Base-by-base conservation (phyloP, 768 basidiomycete species). In the Amanita exitialis region DNA sequence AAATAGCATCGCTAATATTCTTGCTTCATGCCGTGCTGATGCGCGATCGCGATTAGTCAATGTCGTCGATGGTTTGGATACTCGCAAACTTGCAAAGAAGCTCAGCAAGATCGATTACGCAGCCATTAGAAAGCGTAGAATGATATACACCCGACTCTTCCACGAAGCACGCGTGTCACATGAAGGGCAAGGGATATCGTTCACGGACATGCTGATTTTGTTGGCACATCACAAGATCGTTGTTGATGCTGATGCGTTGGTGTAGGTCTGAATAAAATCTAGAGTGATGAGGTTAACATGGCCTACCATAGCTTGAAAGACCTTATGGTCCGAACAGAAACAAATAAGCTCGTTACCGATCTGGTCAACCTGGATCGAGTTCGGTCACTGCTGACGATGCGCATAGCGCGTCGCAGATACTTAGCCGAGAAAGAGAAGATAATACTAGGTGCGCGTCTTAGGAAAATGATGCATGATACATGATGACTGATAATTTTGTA, bases 191-290 rank as follows among this genome's bases (percentile, higher is more conserved):
- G 93, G 93, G 7, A 90, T 98, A 53, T 87, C 90, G 20, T 97
- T 97, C 71, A 89, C 83, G 1, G 78, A 82, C 41, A 95, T 95
- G 89, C 75, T 98, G 2, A 62, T 87, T 30, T 68, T 97, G 41
- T 69, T 98, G 36, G 86, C 90, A 1, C 95, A 96, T 62, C 84
- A 97, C 69, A 93, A 90, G 64, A 69, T 98, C 47, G 91, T 97
- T 55, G 78, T 90, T 45, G 92, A 96, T 66, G 79, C 79, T 23
- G 87, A 91, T 27, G 94, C 94, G 12, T 69, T 98, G 21, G 77
- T 82, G 94, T 95, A 64, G 62, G 90, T 78, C 12, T 30, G 21
- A 16, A 16, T n/a, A 27, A 8, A 6, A 16, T 28, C 3, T 4
- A 8, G 47, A 16, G 13, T 23, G 47, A 36, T 9, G 6, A 16